Evolutionary conservation across 306 rosid genomes (phyloP), one percentile per base, ranked within the genome.

Genomic region (Macrotyloma uniflorum): DNA sequence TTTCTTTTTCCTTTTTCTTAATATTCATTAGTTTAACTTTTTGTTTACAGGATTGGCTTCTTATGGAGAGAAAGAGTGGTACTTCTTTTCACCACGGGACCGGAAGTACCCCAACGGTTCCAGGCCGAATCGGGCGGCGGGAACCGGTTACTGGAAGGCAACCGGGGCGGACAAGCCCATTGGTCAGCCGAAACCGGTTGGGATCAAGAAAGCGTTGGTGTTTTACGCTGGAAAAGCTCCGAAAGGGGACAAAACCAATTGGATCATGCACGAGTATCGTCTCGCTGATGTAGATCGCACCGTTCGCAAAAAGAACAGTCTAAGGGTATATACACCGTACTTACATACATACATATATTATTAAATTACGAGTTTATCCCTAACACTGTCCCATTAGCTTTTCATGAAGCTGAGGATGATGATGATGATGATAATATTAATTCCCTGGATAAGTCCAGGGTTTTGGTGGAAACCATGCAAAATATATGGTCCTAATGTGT

Each of bases 211-310:
- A 83, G 99, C 99, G 6, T 18, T 96, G 89, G 99, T 96, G 11
- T 96, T 96, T 65, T 96, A 96, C 69, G 69, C 96, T 0, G 98
- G 99, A 5, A 96, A 96, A 80, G 98, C 99, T 0, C 99, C 97
- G 0, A 89, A 85, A 74, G 99, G 98, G 2, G 99, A 93, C 76
- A 96, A 96, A 74, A 91, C 94, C 46, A 96, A 96, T 82, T 96
- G 99, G 99, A 96, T 96, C 42, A 93, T 96, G 99, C 99, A 96
- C 69, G 98, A 96, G 77, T 96, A 96, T 76, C 97, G 98, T 28
- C 92, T 96, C 8, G 99, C 99, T 14, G 91, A 96, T 59, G 97
- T 91, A 16, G 98, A 96, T 88, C 98, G 94, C 1, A 81, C 97
- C 4, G 91, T 90, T 77, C 93, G 97, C 65, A 93, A 86, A 70